phyloP scores from a whole-genome alignment of 352 stramenopile genomes.

The Pythium biforme region DNA sequence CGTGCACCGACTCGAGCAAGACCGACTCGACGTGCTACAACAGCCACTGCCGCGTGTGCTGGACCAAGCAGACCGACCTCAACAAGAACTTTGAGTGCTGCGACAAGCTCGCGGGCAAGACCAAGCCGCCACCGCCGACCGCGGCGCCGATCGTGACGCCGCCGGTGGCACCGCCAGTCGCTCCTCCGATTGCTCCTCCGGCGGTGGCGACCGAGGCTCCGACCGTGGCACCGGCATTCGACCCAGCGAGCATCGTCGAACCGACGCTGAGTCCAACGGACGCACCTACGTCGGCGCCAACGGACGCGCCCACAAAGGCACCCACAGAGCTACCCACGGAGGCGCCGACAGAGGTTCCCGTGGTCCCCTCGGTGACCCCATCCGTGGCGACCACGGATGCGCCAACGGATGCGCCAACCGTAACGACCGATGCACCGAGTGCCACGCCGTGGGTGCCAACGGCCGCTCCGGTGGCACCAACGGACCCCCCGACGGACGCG shows the following conservation, averaged over 20 bases:
- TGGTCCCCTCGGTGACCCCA: no score
- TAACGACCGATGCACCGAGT: not conserved
- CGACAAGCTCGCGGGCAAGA: not conserved
- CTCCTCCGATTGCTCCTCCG: no score
- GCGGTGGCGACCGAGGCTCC: not conserved
- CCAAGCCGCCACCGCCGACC: not conserved
- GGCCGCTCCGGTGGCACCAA: not conserved
- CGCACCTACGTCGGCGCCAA: not conserved
- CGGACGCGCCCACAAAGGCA: not conserved
- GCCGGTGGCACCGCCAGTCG: not conserved
- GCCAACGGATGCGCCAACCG: slow-evolving; percentile 1
- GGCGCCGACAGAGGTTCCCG: slow-evolving; percentile 1
- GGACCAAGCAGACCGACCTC: slow-evolving; percentile 4
- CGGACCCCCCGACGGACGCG: not conserved
- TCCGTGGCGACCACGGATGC: slow-evolving; percentile 4
- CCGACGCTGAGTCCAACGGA: not conserved
- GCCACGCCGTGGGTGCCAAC: not conserved
- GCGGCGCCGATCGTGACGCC: not conserved
- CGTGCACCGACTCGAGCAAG: slow-evolving; percentile 2
- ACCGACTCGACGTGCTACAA: slow-evolving; percentile 19
- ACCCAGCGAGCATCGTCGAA: not conserved
- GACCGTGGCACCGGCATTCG: not conserved
- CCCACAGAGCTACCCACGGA: slow-evolving; percentile 6
- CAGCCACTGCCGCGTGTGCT: slow-evolving; percentile 13
- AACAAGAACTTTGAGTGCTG: slow-evolving; percentile 15